Percentiles rank a stretch among this genome's conserved stretches.
phyloP scores from a whole-genome alignment of 306 rosid species.

The Myrica gale region DNA sequence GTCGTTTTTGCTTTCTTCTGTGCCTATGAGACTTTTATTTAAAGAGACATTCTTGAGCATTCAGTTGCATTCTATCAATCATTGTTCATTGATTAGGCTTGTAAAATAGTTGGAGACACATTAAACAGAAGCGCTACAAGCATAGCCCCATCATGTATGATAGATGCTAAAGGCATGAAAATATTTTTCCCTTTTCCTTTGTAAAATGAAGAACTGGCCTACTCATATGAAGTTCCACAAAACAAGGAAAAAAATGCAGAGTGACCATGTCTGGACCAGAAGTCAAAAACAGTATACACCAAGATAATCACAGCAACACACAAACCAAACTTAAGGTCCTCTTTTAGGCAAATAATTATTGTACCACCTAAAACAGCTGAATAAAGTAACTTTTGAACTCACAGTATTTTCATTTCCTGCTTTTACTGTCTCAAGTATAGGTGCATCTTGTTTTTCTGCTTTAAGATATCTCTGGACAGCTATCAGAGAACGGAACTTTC shows the following conservation, averaged over 20 bases:
- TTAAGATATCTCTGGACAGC: conserved; percentile 52
- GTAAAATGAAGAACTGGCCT: not conserved
- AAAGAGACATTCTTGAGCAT: not conserved
- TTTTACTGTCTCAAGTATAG: conserved; percentile 14
- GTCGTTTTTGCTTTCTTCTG: not conserved
- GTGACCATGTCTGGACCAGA: not conserved
- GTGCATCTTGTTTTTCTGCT: conserved; percentile 12
- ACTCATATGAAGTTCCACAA: not conserved
- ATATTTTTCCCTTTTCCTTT: not conserved
- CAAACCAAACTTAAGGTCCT: not conserved
- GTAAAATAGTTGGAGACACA: not conserved
- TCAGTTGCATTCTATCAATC: too few species aligned
- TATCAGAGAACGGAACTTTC: conserved; percentile 52
- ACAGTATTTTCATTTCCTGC: conserved; percentile 31
- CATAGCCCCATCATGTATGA: not conserved
- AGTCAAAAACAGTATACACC: not conserved
- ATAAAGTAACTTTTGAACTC: conserved; percentile 28
- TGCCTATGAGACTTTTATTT: not conserved
- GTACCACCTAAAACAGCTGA: not conserved
- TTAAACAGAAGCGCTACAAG: not conserved
- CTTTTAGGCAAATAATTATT: not conserved
- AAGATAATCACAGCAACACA: not conserved
- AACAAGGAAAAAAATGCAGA: too few species aligned
- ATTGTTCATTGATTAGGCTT: not conserved
- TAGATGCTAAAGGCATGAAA: not conserved